phyloP scores from a whole-genome alignment of 2,329 filamentous ascomycete genomes.

The Geoglossum cookeanum region DNA sequence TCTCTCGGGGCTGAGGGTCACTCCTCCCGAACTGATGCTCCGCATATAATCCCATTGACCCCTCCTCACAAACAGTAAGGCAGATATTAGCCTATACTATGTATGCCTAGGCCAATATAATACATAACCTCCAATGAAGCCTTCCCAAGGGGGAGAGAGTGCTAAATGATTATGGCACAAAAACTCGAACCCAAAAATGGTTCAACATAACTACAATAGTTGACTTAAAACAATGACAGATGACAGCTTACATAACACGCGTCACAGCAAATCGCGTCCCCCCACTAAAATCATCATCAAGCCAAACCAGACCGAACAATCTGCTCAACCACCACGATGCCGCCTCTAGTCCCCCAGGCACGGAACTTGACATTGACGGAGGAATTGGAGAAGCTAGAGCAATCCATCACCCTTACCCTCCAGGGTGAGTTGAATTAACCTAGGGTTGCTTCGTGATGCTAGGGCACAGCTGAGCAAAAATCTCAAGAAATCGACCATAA shows the following conservation, averaged over 20 bases:
- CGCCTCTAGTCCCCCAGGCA: conserved; percentile 13
- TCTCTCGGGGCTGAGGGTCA: background rate
- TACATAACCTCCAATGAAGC: no score
- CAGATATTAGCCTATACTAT: no score
- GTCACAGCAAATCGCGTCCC: background rate
- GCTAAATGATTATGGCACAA: no score
- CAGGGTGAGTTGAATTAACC: conserved; percentile 38
- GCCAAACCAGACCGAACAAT: background rate
- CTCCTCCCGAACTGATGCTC: background rate
- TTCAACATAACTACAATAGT: no score
- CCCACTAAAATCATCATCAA: background rate
- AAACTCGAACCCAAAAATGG: no score
- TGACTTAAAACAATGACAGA: background rate
- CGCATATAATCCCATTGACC: background rate
- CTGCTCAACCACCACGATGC: background rate
- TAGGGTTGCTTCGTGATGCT: background rate
- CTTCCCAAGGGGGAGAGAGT: no score
- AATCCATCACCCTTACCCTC: conserved; percentile 76
- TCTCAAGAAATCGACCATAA: conserved; percentile 85
- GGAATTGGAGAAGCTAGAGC: conserved; percentile 87
- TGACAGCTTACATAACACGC: background rate
- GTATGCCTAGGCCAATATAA: no score
- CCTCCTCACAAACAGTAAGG: background rate
- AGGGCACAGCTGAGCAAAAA: background rate
- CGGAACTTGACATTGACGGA: conserved; percentile 66